Base-by-base conservation (phyloP, 2,329 filamentous ascomycete species). In the Apiospora phragmitis region DNA sequence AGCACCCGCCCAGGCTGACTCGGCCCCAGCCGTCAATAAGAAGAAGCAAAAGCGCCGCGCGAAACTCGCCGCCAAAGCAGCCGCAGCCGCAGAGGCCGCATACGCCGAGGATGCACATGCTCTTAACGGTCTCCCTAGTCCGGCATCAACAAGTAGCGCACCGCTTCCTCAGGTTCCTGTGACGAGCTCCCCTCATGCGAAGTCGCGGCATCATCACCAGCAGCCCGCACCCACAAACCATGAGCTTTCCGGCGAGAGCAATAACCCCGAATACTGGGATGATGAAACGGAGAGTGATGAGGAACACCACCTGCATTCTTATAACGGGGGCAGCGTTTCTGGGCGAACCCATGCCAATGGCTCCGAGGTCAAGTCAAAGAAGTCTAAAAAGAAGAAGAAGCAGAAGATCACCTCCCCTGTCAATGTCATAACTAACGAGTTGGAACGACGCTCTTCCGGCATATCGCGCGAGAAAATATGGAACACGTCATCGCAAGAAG, bases 31-130 rank as follows among this genome's bases (percentile, higher is more conserved):
- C 11, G 92, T 95, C 68, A 98, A 97, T 83, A 91, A 93, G 79
- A 98, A 98, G 87, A 98, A 98, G 86, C 93, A 96, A 81, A 98
- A 97, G 86, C 90, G 95, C 75, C 90, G 95, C 75, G 92, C 93
- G 79, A 98, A 98, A 82, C 93, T 92, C 43, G 92, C 93, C 42
- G 92, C 91, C 72, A 89, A 92, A 78, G 89, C 89, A 41, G 89
- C 87, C 62, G 86, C 86, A 42, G 84, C 84, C 73, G 79, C 85
- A 55, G 83, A 83, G 6, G 80, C 82, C 69, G 73, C 76, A 42
- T 76, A 74, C 3, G 70, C 70, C 24, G 69, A 70, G 26, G 71
- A 69, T 24, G n/a, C 49, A 18, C 55, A 79, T 35, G 76, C 76
- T 32, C 75, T 77, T 42, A 86, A 87, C 72, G 85, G 85, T 29